These are phyloP conservation scores for Mikania micrantha DNA, from an alignment of 129 eudicot genomes.

Conservation along the genomic window DNA sequence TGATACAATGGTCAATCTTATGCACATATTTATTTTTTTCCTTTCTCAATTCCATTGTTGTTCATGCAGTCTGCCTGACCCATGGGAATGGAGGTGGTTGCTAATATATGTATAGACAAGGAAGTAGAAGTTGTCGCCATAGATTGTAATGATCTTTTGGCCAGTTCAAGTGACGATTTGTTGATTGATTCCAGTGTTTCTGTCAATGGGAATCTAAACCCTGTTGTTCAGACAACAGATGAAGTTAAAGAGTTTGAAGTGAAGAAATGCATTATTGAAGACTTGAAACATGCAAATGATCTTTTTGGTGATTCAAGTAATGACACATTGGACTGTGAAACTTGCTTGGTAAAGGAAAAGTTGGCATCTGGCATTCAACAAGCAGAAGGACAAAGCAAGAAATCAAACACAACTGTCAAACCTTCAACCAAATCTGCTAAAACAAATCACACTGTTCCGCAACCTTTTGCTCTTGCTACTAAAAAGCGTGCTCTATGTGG, in stretches of 20 bases:
- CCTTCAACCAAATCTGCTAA: conserved; percentile 39
- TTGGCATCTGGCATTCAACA: conserved; percentile 28
- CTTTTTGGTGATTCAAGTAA: conserved; percentile 24
- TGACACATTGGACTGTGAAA: conserved; percentile 21
- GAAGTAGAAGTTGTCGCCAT: conserved; percentile 41
- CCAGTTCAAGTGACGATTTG: not conserved
- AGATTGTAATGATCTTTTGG: conserved; percentile 8
- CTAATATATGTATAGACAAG: conserved; percentile 52
- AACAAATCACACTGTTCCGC: conserved; percentile 62
- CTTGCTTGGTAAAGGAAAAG: conserved; percentile 34
- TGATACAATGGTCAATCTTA: not conserved
- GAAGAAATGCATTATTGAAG: conserved; percentile 46
- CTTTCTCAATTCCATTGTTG: not conserved
- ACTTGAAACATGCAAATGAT: conserved; percentile 23
- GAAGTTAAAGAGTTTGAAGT: conserved; percentile 49
- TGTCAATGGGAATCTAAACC: conserved; percentile 19
- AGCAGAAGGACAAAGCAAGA: conserved; percentile 38
- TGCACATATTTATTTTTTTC: not conserved
- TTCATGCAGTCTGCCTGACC: conserved; percentile 35
- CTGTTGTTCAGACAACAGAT: conserved; percentile 25
- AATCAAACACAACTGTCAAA: conserved; percentile 25
- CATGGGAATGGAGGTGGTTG: conserved; percentile 59
- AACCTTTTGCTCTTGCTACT: conserved; percentile 83
- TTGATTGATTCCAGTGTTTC: conserved; percentile 8
- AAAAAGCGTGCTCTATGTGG: conserved; percentile 66